Conservation (phyloP, 192 early-diverging fungal species). For the Chytriomyces confervae region DNA sequence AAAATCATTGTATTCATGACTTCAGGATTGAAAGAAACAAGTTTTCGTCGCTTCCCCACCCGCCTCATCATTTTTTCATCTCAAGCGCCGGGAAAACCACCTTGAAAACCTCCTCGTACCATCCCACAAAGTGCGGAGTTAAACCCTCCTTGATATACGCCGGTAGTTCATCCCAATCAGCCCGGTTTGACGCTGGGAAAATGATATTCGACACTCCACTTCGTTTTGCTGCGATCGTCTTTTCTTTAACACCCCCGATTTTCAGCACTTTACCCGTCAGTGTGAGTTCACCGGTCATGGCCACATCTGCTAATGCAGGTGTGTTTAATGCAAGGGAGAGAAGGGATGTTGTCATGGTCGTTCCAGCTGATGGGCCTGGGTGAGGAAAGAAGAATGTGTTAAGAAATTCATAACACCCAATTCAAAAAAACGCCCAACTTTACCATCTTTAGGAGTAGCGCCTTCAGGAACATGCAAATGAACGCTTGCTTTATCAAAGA, state of each 20-base stretch:
- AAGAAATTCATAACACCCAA: not conserved
- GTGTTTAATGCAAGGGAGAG: slow-evolving; percentile 88
- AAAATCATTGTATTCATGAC: no score
- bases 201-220: slow-evolving; percentile 87
- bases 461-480: slow-evolving; percentile 98
- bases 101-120: slow-evolving; percentile 69
- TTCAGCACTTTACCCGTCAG: slow-evolving; percentile 96
- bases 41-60: no score
- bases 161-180: slow-evolving; percentile 96
- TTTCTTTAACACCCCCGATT: slow-evolving; percentile 97
- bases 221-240: slow-evolving; percentile 96
- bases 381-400: not conserved
- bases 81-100: slow-evolving; percentile 42
- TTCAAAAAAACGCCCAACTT: not conserved
- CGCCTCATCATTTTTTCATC: not conserved
- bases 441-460: slow-evolving; percentile 97
- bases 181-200: slow-evolving; percentile 86
- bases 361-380: slow-evolving; percentile 88
- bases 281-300: slow-evolving; percentile 99
- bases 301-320: slow-evolving; percentile 77
- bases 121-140: slow-evolving; percentile 78
- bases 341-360: slow-evolving; percentile 94
- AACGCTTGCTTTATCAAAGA: slow-evolving; percentile 89
- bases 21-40: no score
- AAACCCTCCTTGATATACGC: slow-evolving; percentile 92